phyloP scores from a whole-genome alignment of 176 grass and related monocot genomes.

The Hordeum marinum region DNA sequence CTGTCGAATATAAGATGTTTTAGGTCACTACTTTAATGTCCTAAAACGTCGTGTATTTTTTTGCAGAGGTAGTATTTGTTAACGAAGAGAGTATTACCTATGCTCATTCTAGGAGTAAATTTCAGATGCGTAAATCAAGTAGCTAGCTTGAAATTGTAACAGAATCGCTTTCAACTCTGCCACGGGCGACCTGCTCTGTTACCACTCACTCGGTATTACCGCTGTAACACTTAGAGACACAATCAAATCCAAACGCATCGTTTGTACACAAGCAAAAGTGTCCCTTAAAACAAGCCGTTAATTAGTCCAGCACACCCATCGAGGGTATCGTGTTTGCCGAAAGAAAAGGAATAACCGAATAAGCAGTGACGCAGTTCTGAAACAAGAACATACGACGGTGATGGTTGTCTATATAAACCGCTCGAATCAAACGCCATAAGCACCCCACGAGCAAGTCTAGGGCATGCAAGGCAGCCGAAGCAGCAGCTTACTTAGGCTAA shows the following conservation, averaged over 20 bases:
- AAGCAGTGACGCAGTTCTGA: too few species aligned
- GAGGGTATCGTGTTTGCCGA: neutral
- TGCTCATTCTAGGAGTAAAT: neutral
- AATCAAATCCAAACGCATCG: neutral
- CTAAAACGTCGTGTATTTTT: too few species aligned
- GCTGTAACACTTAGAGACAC: neutral
- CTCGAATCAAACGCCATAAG: neutral
- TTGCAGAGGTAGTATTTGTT: too few species aligned
- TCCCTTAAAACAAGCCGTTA: neutral
- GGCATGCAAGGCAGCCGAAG: neutral
- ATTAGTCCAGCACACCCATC: neutral
- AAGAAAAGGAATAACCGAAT: neutral
- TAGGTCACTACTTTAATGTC: too few species aligned
- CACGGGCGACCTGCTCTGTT: neutral
- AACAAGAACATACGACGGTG: neutral
- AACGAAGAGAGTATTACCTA: too few species aligned
- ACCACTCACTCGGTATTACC: neutral
- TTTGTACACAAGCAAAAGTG: neutral
- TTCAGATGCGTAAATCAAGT: neutral
- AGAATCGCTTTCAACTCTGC: neutral
- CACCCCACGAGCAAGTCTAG: neutral
- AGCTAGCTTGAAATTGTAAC: neutral
- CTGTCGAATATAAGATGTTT: too few species aligned
- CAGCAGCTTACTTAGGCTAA: neutral
- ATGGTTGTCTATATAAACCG: neutral